Evolutionary conservation across 2,329 filamentous ascomycete genomes (phyloP), one percentile per base, ranked within the genome.

Genomic region (Gliomastix tumulicola): DNA sequence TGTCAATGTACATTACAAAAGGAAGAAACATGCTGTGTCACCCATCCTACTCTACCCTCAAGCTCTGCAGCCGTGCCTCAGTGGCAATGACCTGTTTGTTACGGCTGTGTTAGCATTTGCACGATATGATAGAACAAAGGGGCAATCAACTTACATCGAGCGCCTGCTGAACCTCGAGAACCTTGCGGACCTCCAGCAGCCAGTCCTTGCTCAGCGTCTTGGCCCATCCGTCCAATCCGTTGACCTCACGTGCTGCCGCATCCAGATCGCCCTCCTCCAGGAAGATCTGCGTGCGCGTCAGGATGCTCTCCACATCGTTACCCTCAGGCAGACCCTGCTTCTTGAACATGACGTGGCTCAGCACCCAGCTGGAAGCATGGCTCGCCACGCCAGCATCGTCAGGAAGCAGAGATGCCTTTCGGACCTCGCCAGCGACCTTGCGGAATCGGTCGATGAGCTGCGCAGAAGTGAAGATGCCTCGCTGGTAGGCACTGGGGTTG

Each of bases 361-460:
- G 70, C 32, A 94, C 72, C 59, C 87, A 83, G 59, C 85, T 92
- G 30, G 88, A 90, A 4, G 90, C 88, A 59, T 98, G 92, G 52
- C 85, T 92, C 16, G 92, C 90, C 19, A 98, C 85, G 48, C 92
- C 92, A 0, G 92, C 92, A 53, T 96, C 84, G 46, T 94, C 89
- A 12, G 92, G 92, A 13, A 98, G 73, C 35, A 98, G 74, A 31
- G 84, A 84, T 16, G 92, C 92, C 71, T 98, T 98, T 58, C 92
- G 80, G 28, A 98, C 92, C 66, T 98, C 92, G 39, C 70, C 68
- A 3, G 92, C 87, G 13, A 98, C 92, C 35, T 88, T 84, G 30
- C 92, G 82, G 82, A 98, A 98, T 44, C 92, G 83, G 63, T 98
- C 92, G 48, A 97, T 85, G 22, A 98, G 78, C 60, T 94, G 86